Conservation (phyloP, 2,329 filamentous ascomycete genomes). For the Magnaporthiopsis poae region DNA sequence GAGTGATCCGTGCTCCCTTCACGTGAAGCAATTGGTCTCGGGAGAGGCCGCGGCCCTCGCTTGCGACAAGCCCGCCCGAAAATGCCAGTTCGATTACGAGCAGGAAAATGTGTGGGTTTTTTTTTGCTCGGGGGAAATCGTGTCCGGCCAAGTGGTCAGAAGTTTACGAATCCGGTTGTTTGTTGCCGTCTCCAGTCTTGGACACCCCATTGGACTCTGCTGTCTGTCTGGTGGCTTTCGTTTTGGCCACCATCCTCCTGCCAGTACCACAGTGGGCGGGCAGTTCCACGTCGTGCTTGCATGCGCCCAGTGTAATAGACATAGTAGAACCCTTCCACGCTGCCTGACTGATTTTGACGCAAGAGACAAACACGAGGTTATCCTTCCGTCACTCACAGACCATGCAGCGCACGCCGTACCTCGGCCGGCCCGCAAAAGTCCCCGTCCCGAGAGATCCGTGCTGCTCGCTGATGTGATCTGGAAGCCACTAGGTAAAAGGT, state of each 20-base stretch:
- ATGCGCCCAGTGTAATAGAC: background rate
- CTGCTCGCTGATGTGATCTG: background rate
- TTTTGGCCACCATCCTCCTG: background rate
- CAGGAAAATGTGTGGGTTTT: background rate
- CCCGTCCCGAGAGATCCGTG: background rate
- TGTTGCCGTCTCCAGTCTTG: no score
- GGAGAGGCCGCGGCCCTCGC: background rate
- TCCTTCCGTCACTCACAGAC: background rate
- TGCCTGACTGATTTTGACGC: background rate
- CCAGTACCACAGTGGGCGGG: background rate
- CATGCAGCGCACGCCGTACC: background rate
- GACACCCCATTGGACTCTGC: no score
- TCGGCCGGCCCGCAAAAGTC: background rate
- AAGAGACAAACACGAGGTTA: background rate
- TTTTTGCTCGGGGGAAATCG: background rate
- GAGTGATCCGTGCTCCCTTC: background rate
- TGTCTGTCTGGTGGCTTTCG: background rate
- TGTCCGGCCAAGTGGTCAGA: background rate
- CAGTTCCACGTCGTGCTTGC: no score
- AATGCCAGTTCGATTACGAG: background rate
- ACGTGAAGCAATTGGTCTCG: background rate
- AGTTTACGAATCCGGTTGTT: no score
- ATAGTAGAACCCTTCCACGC: background rate
- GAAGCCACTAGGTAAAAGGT: no score
- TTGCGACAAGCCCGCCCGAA: background rate